These are phyloP conservation scores for Diplodia seriata DNA, from an alignment of 2,329 filamentous ascomycete genomes.

Conservation along the genomic window DNA sequence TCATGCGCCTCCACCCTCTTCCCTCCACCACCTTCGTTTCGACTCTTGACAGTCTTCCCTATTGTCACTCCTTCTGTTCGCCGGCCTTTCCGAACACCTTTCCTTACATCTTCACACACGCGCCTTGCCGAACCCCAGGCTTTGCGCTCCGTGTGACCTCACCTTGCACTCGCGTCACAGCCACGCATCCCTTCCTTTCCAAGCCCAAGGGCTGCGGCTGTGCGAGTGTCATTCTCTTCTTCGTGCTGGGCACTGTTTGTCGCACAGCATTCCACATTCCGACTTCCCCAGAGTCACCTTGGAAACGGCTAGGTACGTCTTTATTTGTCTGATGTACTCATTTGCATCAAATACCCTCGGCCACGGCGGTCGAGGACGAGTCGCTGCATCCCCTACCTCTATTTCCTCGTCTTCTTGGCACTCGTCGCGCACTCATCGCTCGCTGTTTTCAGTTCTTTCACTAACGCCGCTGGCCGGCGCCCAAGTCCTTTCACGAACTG, in stretches of 20 bases:
- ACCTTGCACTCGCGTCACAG: conserved; percentile 1
- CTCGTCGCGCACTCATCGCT: conserved; percentile 4
- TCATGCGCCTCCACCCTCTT: neutral
- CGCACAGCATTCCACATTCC: conserved; percentile 30
- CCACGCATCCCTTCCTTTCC: neutral
- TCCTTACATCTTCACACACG: conserved; percentile 2
- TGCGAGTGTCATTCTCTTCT: conserved; percentile 7
- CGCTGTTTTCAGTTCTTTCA: conserved; percentile 6
- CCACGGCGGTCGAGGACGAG: neutral
- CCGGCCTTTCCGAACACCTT: neutral
- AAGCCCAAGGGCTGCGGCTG: conserved; percentile 9
- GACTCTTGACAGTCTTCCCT: neutral
- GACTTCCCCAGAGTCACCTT: conserved; percentile 14
- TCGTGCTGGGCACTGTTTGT: conserved; percentile 24
- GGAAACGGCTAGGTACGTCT: conserved; percentile 23
- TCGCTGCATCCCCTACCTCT: neutral
- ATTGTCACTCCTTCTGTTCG: neutral
- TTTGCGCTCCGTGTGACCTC: neutral
- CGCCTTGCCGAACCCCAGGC: conserved; percentile 8
- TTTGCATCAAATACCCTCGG: conserved; percentile 1
- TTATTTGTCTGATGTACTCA: neutral
- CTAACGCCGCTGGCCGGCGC: conserved; percentile 33
- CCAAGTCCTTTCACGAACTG: conserved; percentile 6
- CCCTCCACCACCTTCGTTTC: conserved; percentile 8
- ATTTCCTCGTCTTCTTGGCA: neutral